A percentile compares a stretch with the other conserved stretches of the same genome.
These are phyloP conservation scores for Boletus coccyginus DNA, from an alignment of 768 basidiomycete genomes.

Conservation along the genomic window DNA sequence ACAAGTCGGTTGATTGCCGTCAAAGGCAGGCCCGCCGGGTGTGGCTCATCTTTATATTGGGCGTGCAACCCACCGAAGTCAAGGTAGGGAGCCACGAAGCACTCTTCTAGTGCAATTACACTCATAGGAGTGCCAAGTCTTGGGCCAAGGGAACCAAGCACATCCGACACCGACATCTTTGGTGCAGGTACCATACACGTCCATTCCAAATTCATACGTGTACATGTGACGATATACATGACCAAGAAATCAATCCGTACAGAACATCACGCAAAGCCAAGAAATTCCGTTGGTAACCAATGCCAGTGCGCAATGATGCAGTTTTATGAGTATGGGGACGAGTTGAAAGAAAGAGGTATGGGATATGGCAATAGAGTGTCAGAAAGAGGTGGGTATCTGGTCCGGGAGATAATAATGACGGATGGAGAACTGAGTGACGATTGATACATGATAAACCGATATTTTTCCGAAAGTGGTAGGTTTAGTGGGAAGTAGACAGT, in stretches of 20 bases:
- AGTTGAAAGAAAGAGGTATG: neutral
- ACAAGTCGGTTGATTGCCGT: no score
- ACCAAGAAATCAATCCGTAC: neutral
- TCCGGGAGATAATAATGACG: constrained; percentile 11
- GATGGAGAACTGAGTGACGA: neutral
- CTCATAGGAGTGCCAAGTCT: neutral
- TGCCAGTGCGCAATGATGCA: constrained; percentile 2
- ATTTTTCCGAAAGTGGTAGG: neutral
- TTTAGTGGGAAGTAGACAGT: constrained; percentile 13
- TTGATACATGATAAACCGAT: neutral
- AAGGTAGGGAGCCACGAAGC: neutral
- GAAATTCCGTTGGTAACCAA: constrained; percentile 6
- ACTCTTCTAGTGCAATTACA: neutral
- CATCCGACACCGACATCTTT: neutral
- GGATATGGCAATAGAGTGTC: neutral
- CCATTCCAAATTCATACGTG: neutral
- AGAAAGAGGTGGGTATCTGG: constrained; percentile 16
- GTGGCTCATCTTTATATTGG: no score
- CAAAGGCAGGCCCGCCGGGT: no score
- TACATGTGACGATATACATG: neutral
- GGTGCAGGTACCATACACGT: neutral
- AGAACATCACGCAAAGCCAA: neutral
- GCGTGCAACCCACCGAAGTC: neutral
- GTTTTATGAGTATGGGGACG: neutral
- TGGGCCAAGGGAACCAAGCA: neutral